Evolutionary conservation across 352 stramenopile genomes (phyloP), one percentile per base, ranked within the genome.

Genomic region (Pythium brachiatum): DNA sequence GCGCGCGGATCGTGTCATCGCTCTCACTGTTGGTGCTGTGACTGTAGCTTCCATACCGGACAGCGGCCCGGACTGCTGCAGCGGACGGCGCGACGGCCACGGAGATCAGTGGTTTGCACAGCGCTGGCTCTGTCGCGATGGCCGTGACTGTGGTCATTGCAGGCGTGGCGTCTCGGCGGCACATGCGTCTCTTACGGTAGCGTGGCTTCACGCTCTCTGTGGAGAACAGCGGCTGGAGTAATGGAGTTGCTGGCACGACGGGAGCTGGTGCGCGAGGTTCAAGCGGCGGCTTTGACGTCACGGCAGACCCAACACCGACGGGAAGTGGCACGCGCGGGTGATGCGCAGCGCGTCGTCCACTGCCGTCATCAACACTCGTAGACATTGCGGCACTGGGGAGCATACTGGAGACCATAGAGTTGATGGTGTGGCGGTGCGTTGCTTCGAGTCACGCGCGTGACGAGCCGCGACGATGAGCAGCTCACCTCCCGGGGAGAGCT

Each of bases 401-500:
- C 39, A 47, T 47, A 8, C 2, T 15, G n/a, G 20, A 20, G n/a
- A 20, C 39, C 39, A 47, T 5, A 26, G 2, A 27, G 39, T 26
- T 27, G 39, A 18, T 47, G 39, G 7, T 44, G 36, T 12, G 13
- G 13, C 36, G 36, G 2, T 44, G 36, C 39, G 38, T 9, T 25
- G 59, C 50, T 66, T 59, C 61, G 53, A 68, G 54, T 68, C 43
- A 25, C 53, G 23, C 46, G 38, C 54, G 62, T 68, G 62, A 68
- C 62, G 62, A 68, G 62, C 62, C 52, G 62, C 62, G 54, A 63
- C 62, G 44, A 39, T 34, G 32, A 55, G 50, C 58, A 53, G 58
- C 39, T 57, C 57, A n/a, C 21, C 6, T 11, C 16, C 15, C 6
- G n/a, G n/a, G n/a, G 11, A 20, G n/a, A 12, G 20, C 15, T 38